Evolutionary conservation across 2,329 filamentous ascomycete genomes (phyloP).

Genomic region (Ophiostoma tasmaniense): DNA sequence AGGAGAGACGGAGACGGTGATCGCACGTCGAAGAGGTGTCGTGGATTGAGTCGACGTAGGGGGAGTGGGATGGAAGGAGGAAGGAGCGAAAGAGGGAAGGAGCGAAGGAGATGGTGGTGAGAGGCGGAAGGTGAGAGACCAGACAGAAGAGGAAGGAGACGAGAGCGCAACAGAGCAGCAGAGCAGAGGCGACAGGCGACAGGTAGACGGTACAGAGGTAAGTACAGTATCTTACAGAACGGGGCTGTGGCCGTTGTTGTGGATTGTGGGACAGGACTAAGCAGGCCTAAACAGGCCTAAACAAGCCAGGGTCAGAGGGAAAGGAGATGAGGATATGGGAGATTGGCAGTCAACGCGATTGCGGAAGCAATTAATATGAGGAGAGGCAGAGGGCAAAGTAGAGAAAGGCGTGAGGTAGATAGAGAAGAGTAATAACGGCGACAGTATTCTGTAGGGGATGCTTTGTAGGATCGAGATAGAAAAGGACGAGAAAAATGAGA

Average conservation of each 20-base stretch:
- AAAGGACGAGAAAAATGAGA: not conserved
- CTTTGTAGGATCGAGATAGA: not conserved
- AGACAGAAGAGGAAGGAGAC: not conserved
- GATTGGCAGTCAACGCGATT: slow-evolving; percentile 1
- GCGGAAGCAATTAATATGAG: not conserved
- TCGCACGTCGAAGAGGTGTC: not conserved
- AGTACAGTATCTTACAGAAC: not conserved
- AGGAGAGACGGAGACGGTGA: not conserved
- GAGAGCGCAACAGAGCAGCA: not conserved
- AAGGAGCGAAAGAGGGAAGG: not conserved
- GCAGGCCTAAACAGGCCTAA: not conserved
- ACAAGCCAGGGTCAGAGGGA: not conserved
- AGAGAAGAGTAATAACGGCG: not conserved
- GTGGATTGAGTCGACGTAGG: not conserved
- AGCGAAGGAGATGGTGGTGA: not conserved
- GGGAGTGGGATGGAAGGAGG: not conserved
- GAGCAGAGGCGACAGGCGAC: not conserved
- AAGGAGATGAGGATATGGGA: not conserved
- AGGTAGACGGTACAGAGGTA: not conserved
- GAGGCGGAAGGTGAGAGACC: not conserved
- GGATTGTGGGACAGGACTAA: not conserved
- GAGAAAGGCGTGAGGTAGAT: not conserved
- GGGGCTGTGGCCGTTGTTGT: not conserved
- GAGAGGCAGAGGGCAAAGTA: not conserved
- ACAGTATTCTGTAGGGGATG: no score